Conservation (phyloP, 139 green algal genomes). For the Coccomyxa sp. region DNA sequence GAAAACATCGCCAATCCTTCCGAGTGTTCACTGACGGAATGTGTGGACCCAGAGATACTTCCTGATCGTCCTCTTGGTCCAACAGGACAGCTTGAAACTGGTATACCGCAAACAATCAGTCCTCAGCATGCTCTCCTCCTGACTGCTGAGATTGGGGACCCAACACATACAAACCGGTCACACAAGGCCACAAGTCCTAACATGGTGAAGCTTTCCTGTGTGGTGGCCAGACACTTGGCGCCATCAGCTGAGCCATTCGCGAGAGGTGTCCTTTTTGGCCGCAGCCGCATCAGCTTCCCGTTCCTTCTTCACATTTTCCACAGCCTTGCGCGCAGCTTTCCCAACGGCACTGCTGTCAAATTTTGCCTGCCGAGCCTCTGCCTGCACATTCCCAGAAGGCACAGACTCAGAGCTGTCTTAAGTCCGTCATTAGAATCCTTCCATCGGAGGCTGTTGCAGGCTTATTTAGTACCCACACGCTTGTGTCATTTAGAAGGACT, state of each 20-base stretch:
- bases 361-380: constrained; percentile 15
- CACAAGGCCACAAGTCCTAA: background rate
- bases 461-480: background rate
- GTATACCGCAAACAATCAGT: no score
- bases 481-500: background rate
- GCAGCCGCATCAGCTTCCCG: constrained; percentile 5
- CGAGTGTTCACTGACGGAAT: no score
- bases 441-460: background rate
- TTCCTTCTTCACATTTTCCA: constrained; percentile 18
- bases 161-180: no score
- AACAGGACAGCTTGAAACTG: background rate
- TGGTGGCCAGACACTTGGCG: no score
- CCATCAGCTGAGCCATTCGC: constrained; percentile 14
- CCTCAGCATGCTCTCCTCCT: background rate
- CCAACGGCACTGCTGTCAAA: constrained; percentile 19
- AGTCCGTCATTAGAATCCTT: background rate
- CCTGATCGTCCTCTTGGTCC: background rate
- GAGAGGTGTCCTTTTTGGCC: constrained; percentile 5
- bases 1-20: no score
- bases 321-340: constrained; percentile 12
- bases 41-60: background rate
- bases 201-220: background rate
- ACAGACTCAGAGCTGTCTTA: background rate
- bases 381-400: constrained; percentile 1
- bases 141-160: background rate